Base-by-base conservation (phyloP, 1,139 yeast species). In the Blastobotrys indianensis region DNA sequence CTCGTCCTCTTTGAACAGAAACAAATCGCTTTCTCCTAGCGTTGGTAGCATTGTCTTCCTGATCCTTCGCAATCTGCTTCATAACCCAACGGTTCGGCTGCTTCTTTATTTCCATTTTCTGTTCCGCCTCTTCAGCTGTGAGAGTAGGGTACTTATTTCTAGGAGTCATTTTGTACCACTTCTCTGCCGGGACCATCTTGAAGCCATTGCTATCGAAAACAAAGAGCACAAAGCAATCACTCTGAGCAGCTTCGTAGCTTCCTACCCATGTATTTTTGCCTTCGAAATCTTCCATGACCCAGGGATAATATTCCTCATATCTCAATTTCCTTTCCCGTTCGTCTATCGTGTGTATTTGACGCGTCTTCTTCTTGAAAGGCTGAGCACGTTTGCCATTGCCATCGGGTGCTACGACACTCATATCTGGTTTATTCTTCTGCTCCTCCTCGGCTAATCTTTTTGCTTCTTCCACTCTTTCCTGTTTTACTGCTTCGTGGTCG, bases 271-370 rank as follows among this genome's bases (percentile, higher is more conserved):
- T 94, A 63, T 92, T 90, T 51, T 79, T 76, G 46, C 95, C 96
- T 57, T 87, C 96, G 64, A 85, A 90, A 67, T 94, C 98, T 67
- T 90, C 97, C 74, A 94, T 72, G 15, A 94, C 95, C 98, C 98
- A 92, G 0, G 98, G 98, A 58, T 86, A 90, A 62, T 83, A 87
- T 66, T 92, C 98, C 66, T 92, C 98, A 62, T 90, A 92, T 58
- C 97, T 74, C 53, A 92, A 69, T 60, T 79, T 83, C 51, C 94
- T 76, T 51, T 87, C 90, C 9, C 77, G 78, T 56, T 88, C 97
- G 58, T 86, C 86, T 63, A 85, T 79, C 15, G 83, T 76, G 57
- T 79, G 80, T 29, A 87, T 79, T 62, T 90, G 96, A 55, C 92
- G 76, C 0, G 97, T 90, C 63, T 88, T 88, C 55, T 85, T 79